phyloP scores from a whole-genome alignment of 495 filamentous ascomycete genomes.

The Aspergillus sclerotiicarbonarius region DNA sequence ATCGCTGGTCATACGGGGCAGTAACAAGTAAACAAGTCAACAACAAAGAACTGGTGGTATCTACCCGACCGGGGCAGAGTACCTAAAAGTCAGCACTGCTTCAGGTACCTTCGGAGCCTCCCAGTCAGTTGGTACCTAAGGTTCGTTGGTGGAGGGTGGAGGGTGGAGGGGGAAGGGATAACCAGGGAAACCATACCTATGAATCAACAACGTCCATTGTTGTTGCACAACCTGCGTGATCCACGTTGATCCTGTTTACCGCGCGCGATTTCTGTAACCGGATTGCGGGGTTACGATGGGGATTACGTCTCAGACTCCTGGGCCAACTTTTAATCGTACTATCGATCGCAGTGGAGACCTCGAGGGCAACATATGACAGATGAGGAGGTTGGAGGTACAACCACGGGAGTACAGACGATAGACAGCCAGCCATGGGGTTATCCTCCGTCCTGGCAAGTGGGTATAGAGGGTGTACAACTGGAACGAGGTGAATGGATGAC shows the following conservation, averaged over 20 bases:
- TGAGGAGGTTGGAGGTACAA: background rate
- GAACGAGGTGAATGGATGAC: conserved; percentile 10
- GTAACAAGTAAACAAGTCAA: background rate
- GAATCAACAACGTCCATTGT: background rate
- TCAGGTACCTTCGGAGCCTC: background rate
- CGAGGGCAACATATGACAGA: background rate
- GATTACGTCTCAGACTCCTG: conserved; percentile 4
- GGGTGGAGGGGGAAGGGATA: background rate
- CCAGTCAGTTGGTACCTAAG: too few relatives aligned
- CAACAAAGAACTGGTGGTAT: background rate
- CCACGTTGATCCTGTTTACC: conserved; percentile 7
- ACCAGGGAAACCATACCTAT: background rate
- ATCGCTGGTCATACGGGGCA: background rate
- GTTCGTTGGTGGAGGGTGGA: too few relatives aligned
- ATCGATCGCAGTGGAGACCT: background rate
- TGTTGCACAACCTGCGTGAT: conserved; percentile 2
- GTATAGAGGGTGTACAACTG: conserved; percentile 4
- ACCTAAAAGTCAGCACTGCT: background rate
- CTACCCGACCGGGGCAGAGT: background rate
- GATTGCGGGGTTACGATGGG: background rate
- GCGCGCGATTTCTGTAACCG: conserved; percentile 3
- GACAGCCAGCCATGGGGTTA: conserved; percentile 3
- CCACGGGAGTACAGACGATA: too few relatives aligned
- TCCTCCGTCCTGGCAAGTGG: conserved; percentile 1
- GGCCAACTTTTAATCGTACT: background rate